Evolutionary conservation across 805 yeast genomes (phyloP).

Genomic region (Pichia occidentalis): DNA sequence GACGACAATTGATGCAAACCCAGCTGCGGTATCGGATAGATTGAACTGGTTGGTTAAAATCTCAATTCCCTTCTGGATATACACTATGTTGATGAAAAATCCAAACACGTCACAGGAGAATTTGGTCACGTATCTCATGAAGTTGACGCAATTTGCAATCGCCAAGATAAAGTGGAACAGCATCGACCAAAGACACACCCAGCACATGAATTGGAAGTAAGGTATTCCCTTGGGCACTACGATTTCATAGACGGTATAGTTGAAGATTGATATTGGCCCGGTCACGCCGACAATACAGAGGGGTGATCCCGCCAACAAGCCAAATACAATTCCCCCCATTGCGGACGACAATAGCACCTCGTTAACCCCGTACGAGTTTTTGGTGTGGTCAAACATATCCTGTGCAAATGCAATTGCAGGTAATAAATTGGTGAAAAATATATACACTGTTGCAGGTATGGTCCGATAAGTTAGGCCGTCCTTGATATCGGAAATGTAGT

Average conservation of each 20-base stretch:
- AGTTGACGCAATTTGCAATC: conserved; percentile 56
- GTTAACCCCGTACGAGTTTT: conserved; percentile 83
- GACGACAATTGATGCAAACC: conserved; percentile 64
- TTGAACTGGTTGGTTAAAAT: conserved; percentile 67
- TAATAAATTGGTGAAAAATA: conserved; percentile 81
- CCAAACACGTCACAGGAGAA: conserved; percentile 94
- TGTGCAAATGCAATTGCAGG: conserved; percentile 97
- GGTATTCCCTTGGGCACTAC: conserved; percentile 45
- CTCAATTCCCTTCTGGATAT: conserved; percentile 86
- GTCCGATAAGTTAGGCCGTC: conserved; percentile 86
- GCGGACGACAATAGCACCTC: conserved; percentile 83
- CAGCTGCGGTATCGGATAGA: conserved; percentile 27
- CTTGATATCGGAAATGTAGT: conserved; percentile 67
- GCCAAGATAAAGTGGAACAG: conserved; percentile 72
- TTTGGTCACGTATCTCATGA: conserved; percentile 63
- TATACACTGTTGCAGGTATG: conserved; percentile 73
- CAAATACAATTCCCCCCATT: conserved; percentile 84
- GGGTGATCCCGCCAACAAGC: conserved; percentile 84
- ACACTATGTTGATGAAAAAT: conserved; percentile 78
- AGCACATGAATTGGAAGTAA: conserved; percentile 89
- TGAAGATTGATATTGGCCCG: conserved; percentile 90
- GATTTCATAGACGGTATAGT: conserved; percentile 78
- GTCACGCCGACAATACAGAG: conserved; percentile 94
- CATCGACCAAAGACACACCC: conserved; percentile 92
- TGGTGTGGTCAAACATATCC: conserved; percentile 91